Base-by-base conservation (phyloP, 2,329 filamentous ascomycete genomes). In the Trichoderma polysporum region DNA sequence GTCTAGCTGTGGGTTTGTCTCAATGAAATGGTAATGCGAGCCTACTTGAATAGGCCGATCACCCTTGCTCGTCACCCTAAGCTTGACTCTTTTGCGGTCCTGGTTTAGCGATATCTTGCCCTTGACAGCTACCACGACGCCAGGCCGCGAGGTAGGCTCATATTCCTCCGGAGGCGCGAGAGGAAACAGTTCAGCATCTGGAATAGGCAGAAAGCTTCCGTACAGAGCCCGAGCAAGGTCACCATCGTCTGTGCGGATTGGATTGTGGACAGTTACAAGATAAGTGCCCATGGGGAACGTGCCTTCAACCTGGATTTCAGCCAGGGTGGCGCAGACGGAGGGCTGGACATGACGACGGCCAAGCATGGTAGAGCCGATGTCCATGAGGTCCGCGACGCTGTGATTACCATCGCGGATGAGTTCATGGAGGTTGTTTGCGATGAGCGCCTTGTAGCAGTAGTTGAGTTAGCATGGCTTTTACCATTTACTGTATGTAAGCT, bases 341-440 rank as follows among this genome's bases (percentile, higher is more conserved):
- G 94, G 93, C 50, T 93, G 84, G 68, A 98, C 94, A 79, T 98
- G 94, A 37, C 94, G 91, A 10, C 94, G 91, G 70, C 94, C 94
- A 2, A 98, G 91, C 90, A 98, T 94, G 64, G 91, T 94, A 73
- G 92, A 89, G 73, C 94, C 94, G 70, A 97, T 87, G 69, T 88
- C 83, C 94, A 98, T 98, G 76, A 98, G 91, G 78, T 97, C 93
- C 45, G 94, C 90, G 63, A 98, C 94, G 15, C 87, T 91, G 81
- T 97, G 92, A 72, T 91, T 89, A 76, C 94, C 94, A 94, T 98
- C 94, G 78, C 94, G 94, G 78, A 98, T 96, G 74, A 97, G 90
- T 86, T 98, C 94, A 79, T 97, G 94, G 58, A 98, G 85, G 78
- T 94, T 94, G 76, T 88, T 93, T 69, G 94, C 90, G 74, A 97